Conservation (phyloP, 148 eudicot species). For the Gaultheria prostrata region DNA sequence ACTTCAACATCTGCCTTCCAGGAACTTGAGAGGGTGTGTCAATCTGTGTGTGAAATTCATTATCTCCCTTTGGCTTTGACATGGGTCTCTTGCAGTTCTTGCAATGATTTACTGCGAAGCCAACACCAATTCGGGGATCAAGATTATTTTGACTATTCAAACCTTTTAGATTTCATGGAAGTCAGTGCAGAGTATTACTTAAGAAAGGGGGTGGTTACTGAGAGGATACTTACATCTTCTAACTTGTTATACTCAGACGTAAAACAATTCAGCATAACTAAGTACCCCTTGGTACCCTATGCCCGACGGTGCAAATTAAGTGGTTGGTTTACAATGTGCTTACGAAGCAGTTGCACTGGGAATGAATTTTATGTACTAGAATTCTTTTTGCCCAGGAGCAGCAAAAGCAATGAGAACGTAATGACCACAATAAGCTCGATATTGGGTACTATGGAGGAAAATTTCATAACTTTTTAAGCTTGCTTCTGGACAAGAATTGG, state of each 20-base stretch:
- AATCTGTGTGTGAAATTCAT: background rate
- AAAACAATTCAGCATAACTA: conserved; percentile 14
- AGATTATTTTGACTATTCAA: too few relatives aligned
- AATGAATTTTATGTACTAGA: background rate
- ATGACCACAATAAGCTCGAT: background rate
- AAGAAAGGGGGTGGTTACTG: conserved; percentile 22
- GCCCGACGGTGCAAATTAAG: conserved; percentile 13
- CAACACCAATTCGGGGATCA: background rate
- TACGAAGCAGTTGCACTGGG: background rate
- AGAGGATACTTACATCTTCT: conserved; percentile 12
- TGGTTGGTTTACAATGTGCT: conserved; percentile 25
- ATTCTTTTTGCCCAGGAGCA: background rate
- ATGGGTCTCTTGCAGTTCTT: background rate
- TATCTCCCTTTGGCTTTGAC: background rate
- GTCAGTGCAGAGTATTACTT: background rate
- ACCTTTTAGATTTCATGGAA: background rate
- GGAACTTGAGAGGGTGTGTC: too few relatives aligned
- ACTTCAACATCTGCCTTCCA: too few relatives aligned
- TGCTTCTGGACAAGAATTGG: background rate
- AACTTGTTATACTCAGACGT: conserved; percentile 23
- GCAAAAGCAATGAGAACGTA: background rate
- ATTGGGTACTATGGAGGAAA: background rate
- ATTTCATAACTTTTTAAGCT: background rate
- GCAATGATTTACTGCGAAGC: background rate
- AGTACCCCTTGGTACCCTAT: conserved; percentile 33